Conservation (phyloP, 2,329 filamentous ascomycete species). For the Cladosporium phlei region DNA sequence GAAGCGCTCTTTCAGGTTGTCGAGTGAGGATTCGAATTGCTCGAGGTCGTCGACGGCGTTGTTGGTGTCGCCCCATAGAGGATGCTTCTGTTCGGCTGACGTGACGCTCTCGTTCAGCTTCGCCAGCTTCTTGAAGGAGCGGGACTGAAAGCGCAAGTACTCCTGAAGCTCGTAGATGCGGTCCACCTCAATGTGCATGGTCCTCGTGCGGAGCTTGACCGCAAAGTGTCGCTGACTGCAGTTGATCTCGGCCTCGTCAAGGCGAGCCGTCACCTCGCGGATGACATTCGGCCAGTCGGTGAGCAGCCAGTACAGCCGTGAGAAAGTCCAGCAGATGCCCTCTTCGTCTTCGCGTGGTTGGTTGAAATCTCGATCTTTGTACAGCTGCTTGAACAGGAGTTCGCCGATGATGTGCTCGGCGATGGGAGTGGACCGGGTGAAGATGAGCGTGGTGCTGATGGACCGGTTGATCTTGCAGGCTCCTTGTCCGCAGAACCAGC, state of each 20-base stretch:
- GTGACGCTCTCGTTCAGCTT: slow-evolving; percentile 30
- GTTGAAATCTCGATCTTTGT: slow-evolving; percentile 30
- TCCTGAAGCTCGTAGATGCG: slow-evolving; percentile 34
- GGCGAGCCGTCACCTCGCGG: slow-evolving; percentile 28
- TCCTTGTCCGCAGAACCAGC: slow-evolving; percentile 32
- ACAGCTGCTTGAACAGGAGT: slow-evolving; percentile 31
- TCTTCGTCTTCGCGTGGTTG: slow-evolving; percentile 32
- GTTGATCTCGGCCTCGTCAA: slow-evolving; percentile 34
- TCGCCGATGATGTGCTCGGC: slow-evolving; percentile 31
- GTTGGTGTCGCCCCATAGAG: slow-evolving; percentile 34
- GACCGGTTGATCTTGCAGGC: slow-evolving; percentile 29
- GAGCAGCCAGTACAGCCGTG: slow-evolving; percentile 31
- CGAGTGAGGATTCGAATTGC: slow-evolving; percentile 32
- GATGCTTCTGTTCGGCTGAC: slow-evolving; percentile 27
- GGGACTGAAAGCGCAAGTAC: slow-evolving; percentile 32
- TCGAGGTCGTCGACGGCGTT: slow-evolving; percentile 34
- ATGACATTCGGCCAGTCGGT: slow-evolving; percentile 38
- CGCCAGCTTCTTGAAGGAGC: slow-evolving; percentile 33
- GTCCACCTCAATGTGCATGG: slow-evolving; percentile 27
- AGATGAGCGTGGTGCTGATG: slow-evolving; percentile 32
- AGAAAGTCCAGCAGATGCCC: slow-evolving; percentile 34
- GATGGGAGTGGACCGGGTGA: slow-evolving; percentile 29
- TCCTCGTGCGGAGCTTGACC: slow-evolving; percentile 21
- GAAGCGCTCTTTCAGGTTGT: slow-evolving; percentile 34
- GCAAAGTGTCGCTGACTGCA: slow-evolving; percentile 31